These are phyloP conservation scores for Cardamine chenopodiifolia DNA, from an alignment of 345 rosid species.

Conservation along the genomic window DNA sequence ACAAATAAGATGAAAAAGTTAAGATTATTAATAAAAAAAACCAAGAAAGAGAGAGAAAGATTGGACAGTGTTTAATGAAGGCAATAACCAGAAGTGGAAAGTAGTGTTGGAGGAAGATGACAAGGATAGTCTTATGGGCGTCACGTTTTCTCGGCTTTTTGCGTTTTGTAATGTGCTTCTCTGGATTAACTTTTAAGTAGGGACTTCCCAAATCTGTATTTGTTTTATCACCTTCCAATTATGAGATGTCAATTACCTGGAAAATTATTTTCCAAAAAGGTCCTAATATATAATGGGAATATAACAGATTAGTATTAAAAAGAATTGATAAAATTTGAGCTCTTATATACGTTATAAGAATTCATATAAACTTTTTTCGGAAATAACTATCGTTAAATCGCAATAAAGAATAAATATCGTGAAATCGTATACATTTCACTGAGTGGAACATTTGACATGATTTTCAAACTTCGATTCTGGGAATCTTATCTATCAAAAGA, in stretches of 20 bases:
- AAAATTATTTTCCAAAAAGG: too few relatives aligned
- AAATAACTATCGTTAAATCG: background rate
- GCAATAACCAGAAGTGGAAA: conserved; percentile 33
- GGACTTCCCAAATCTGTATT: conserved; percentile 18
- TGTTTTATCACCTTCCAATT: background rate
- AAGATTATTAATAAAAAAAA: background rate
- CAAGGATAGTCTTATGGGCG: conserved; percentile 30
- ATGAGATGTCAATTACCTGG: background rate
- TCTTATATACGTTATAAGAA: background rate
- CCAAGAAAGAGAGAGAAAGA: background rate
- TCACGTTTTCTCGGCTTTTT: conserved; percentile 43
- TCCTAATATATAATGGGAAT: too few relatives aligned
- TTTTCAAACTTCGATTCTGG: background rate
- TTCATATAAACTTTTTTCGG: background rate
- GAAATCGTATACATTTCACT: too few relatives aligned
- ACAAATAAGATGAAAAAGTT: conserved; percentile 26
- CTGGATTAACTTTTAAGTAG: background rate
- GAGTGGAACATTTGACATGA: background rate
- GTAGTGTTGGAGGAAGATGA: conserved; percentile 33
- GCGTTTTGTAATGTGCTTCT: conserved; percentile 20
- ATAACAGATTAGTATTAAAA: background rate
- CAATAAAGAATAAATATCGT: background rate
- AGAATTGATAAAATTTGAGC: background rate
- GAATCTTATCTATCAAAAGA: background rate
- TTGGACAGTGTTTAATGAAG: conserved; percentile 26